phyloP scores from a whole-genome alignment of 2,329 filamentous ascomycete species.

The Fusarium nygamai region DNA sequence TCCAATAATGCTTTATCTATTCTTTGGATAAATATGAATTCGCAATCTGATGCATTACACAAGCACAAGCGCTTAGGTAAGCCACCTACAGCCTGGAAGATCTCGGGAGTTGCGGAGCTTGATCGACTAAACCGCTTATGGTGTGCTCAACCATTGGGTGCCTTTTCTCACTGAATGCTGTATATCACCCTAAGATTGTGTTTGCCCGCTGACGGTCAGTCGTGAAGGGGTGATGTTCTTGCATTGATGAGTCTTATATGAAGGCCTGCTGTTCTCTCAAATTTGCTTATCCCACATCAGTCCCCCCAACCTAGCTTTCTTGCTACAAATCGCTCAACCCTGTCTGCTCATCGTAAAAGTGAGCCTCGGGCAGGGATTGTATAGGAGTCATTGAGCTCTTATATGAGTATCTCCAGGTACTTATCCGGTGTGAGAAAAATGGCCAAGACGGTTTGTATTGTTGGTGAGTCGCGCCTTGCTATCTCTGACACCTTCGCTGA shows the following conservation, averaged over 20 bases:
- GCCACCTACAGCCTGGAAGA: background rate
- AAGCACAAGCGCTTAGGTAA: constrained; percentile 34
- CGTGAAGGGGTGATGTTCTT: background rate
- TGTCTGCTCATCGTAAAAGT: constrained; percentile 2
- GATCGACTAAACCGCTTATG: constrained; percentile 33
- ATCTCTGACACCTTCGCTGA: background rate
- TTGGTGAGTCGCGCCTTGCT: constrained; percentile 45
- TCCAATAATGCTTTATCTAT: background rate
- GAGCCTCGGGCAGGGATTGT: constrained; percentile 7
- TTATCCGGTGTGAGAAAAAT: constrained; percentile 39
- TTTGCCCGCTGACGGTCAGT: background rate
- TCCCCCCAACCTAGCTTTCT: background rate
- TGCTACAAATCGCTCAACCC: constrained; percentile 40
- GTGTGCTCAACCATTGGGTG: constrained; percentile 11
- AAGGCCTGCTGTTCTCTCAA: background rate
- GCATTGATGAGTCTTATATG: background rate
- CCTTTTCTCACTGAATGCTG: constrained; percentile 8
- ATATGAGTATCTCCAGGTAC: constrained; percentile 35
- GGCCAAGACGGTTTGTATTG: constrained; percentile 54
- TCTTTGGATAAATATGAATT: background rate
- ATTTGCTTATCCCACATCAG: background rate
- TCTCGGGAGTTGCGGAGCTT: constrained; percentile 32
- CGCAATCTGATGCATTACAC: background rate
- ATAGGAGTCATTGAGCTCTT: background rate
- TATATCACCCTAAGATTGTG: background rate